These are phyloP conservation scores for Rachicladosporium sp. DNA, from an alignment of 2,329 filamentous ascomycete genomes.

Conservation along the genomic window DNA sequence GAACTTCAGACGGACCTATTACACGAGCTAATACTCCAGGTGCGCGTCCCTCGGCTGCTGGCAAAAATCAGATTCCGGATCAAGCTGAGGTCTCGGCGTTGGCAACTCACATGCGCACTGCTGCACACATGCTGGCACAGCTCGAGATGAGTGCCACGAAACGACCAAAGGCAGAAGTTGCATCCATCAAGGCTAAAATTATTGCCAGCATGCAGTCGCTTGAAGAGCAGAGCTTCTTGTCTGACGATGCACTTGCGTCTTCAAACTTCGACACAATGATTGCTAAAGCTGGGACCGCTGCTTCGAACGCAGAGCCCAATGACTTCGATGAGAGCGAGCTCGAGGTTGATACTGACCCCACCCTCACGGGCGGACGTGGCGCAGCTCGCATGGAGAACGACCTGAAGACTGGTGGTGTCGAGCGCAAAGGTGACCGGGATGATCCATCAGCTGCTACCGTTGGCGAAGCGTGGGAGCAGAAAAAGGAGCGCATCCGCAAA, in stretches of 20 bases:
- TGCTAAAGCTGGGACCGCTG: slow-evolving; percentile 51
- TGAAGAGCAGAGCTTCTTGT: slow-evolving; percentile 72
- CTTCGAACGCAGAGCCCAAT: slow-evolving; percentile 36
- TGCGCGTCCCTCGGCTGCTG: slow-evolving; percentile 48
- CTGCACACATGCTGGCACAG: slow-evolving; percentile 76
- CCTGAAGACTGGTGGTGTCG: slow-evolving; percentile 72
- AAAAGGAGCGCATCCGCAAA: slow-evolving; percentile 71
- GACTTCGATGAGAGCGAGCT: slow-evolving; percentile 43
- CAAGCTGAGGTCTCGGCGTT: slow-evolving; percentile 72
- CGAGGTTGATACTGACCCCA: slow-evolving; percentile 20
- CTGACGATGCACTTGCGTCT: slow-evolving; percentile 52
- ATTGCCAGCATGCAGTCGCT: slow-evolving; percentile 83
- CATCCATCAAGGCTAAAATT: slow-evolving; percentile 72
- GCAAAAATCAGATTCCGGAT: slow-evolving; percentile 44
- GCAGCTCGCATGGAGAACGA: slow-evolving; percentile 82
- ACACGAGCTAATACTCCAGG: slow-evolving; percentile 59
- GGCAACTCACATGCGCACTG: slow-evolving; percentile 77
- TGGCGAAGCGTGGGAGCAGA: slow-evolving; percentile 73
- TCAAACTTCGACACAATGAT: slow-evolving; percentile 77
- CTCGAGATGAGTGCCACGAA: slow-evolving; percentile 71
- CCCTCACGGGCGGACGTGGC: slow-evolving; percentile 57
- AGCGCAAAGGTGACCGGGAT: slow-evolving; percentile 68
- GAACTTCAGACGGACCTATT: slow-evolving; percentile 55
- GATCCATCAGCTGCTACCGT: slow-evolving; percentile 79
- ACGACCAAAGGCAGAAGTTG: slow-evolving; percentile 66